A percentile compares a stretch with the other conserved stretches of the same genome.
Conservation (phyloP, 2,329 filamentous ascomycete species). For the Aureobasidium sp. region DNA sequence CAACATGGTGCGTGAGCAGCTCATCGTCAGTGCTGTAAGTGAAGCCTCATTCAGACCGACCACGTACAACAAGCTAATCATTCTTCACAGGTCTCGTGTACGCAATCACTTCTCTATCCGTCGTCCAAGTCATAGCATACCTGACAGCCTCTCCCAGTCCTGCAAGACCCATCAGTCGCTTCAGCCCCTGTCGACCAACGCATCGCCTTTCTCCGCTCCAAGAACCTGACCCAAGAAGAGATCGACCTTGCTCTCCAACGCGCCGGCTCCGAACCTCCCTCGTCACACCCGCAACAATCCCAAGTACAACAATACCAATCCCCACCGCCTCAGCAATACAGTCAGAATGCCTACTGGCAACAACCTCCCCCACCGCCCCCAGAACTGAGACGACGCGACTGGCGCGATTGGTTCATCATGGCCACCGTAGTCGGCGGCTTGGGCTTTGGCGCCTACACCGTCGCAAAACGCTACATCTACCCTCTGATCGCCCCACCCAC, state of each 20-base stretch:
- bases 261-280: conserved; percentile 51
- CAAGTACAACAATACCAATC: conserved; percentile 22
- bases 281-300: conserved; percentile 41
- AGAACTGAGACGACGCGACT: conserved; percentile 71
- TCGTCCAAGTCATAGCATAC: not conserved
- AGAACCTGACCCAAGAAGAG: conserved; percentile 95
- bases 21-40: conserved; percentile 67
- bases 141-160: conserved; percentile 49
- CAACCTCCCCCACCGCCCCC: conserved; percentile 48
- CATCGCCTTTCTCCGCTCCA: conserved; percentile 86
- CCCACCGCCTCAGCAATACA: conserved; percentile 35
- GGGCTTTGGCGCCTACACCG: conserved; percentile 77
- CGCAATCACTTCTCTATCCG: not conserved
- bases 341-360: conserved; percentile 46
- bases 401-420: conserved; percentile 99
- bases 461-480: conserved; percentile 88
- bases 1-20: conserved; percentile 88
- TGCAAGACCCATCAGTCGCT: conserved; percentile 88
- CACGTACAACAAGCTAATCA: conserved; percentile 22
- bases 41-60: not conserved
- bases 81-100: conserved; percentile 45
- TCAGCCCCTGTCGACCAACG: conserved; percentile 87
- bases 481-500: conserved; percentile 91
- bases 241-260: conserved; percentile 77
- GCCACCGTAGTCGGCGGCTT: conserved; percentile 88